A percentile compares a stretch with the other conserved stretches of the same genome.
Evolutionary conservation across 2,329 filamentous ascomycete genomes (phyloP).

Genomic region (Aphanoascus verrucosus): DNA sequence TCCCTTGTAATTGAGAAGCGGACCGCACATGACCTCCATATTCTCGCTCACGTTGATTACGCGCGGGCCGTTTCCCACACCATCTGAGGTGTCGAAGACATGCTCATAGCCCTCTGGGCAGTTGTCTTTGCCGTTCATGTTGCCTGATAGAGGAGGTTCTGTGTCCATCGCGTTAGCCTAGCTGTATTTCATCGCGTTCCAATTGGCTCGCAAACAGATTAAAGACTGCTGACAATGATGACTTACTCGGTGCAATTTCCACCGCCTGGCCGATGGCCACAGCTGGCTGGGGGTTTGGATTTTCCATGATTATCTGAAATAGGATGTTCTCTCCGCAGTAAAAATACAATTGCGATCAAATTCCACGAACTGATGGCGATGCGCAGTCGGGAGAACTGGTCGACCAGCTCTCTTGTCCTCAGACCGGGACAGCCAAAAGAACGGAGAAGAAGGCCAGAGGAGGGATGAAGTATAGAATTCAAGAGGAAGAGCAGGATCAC

Average conservation of each 20-base stretch:
- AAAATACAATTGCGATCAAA: no score
- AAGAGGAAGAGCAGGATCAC: no score
- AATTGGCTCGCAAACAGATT: background rate
- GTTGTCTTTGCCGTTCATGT: background rate
- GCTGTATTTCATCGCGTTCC: background rate
- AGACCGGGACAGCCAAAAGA: no score
- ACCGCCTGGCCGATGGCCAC: conserved; percentile 2
- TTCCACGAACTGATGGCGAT: no score
- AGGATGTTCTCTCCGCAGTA: no score
- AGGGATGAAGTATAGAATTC: no score
- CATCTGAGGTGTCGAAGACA: conserved; percentile 15
- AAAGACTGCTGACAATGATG: background rate
- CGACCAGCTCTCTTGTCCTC: no score
- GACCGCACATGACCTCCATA: conserved; percentile 37
- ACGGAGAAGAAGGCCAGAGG: no score
- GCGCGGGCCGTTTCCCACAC: conserved; percentile 19
- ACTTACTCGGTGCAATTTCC: conserved; percentile 7
- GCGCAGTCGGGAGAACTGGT: no score
- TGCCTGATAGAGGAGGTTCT: background rate
- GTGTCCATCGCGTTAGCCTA: background rate
- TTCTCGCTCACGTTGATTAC: conserved; percentile 16
- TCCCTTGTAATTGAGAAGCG: conserved; percentile 42
- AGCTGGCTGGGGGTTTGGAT: background rate
- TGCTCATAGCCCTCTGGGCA: conserved; percentile 14
- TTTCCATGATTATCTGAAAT: background rate